Base-by-base conservation (phyloP, 352 stramenopile species). In the Phytophthora macrochlamydospora region DNA sequence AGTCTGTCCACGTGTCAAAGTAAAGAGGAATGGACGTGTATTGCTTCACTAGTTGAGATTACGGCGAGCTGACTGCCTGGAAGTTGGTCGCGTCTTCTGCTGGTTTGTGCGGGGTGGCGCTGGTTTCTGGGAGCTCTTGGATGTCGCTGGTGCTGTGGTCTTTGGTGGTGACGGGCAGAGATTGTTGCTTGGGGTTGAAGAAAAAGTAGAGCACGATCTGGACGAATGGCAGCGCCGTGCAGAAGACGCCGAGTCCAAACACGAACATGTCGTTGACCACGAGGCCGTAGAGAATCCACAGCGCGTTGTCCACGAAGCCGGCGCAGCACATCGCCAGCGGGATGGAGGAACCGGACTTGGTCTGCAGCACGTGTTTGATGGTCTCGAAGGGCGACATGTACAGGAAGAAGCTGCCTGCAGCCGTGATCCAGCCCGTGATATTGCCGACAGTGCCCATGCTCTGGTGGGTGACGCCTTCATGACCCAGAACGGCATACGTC, bases 191-290 rank as follows among this genome's bases (percentile, higher is more conserved):
- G 6, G 35, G 59, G 46, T 61, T 64, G 59, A 78, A 82, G 2
- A 79, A 33, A n/a, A 76, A 51, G 58, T 81, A 82, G 28, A 85
- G 54, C 28, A 64, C 50, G 56, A 87, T 75, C 57, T 82, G 78
- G 13, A 73, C 24, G 29, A 71, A 38, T 14, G 69, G 76, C 30
- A 78, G 53, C 24, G 63, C 46, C 29, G 62, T 71, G 60, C 67
- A 81, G 43, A 78, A 67, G 38, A 69, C 59, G 14, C 75, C 71
- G 3, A 79, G 71, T 2, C 53, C 63, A 38, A 80, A 76, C 4
- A 81, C 56, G 51, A 84, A 73, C 69, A 67, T 65, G 69, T 84
- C 73, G 57, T 43, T 54, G 9, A 59, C 59, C 28, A 76, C 55
- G 31, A 79, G 56, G 1, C 59, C 66, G 48, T 84, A 76, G 32